Conservation (phyloP, 2,329 filamentous ascomycete genomes). For the Aurifilum marmelostoma region DNA sequence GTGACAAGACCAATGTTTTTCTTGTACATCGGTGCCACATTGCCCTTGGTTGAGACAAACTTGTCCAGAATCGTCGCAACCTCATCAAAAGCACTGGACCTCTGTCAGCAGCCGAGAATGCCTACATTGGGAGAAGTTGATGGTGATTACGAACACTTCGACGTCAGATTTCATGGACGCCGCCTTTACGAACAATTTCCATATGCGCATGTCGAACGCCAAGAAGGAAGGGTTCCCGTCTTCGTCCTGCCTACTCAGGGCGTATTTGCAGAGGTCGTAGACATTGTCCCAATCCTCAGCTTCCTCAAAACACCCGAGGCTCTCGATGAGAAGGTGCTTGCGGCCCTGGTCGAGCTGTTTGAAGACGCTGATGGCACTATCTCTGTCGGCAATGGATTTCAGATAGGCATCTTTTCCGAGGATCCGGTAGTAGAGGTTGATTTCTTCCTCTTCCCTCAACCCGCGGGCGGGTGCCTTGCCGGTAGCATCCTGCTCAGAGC, state of each 20-base stretch:
- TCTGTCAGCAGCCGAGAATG: neutral
- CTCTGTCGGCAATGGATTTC: conserved; percentile 38
- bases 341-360: conserved; percentile 50
- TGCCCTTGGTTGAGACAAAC: conserved; percentile 35
- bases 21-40: conserved; percentile 38
- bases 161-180: conserved; percentile 36
- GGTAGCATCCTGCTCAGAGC: neutral
- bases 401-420: conserved; percentile 48
- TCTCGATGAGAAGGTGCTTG: conserved; percentile 52
- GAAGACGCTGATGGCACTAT: conserved; percentile 43
- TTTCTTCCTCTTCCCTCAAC: conserved; percentile 54
- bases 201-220: conserved; percentile 48
- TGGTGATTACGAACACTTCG: conserved; percentile 33
- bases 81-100: conserved; percentile 34
- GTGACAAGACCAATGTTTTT: conserved; percentile 41
- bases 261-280: conserved; percentile 49
- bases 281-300: conserved; percentile 47
- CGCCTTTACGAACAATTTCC: conserved; percentile 40
- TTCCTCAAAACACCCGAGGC: conserved; percentile 42
- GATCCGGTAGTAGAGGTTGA: conserved; percentile 53
- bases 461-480: conserved; percentile 35
- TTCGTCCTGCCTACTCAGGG: conserved; percentile 45
- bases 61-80: conserved; percentile 36
- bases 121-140: neutral
- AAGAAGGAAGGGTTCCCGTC: conserved; percentile 44